Conservation (phyloP, 108 stramenopile species). For the Pseudonitzschia multistriata region DNA sequence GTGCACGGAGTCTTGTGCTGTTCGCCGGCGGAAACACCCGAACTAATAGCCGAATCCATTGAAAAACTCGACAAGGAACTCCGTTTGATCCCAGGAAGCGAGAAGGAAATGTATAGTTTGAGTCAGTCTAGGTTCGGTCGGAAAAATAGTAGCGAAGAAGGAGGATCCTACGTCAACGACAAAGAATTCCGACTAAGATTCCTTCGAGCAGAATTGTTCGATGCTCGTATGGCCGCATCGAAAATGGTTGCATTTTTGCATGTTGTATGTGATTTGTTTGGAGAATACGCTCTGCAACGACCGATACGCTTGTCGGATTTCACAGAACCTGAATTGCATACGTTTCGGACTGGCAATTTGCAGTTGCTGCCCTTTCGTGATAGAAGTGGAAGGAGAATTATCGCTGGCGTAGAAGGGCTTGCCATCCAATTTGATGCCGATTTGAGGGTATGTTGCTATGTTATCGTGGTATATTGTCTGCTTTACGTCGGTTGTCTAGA, state of each 20-base stretch:
- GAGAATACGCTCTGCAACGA: slow-evolving; percentile 4
- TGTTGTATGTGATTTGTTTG: slow-evolving; percentile 1
- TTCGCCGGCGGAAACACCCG: background rate
- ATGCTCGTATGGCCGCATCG: slow-evolving; percentile 9
- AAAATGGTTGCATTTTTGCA: slow-evolving; percentile 9
- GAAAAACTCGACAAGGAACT: slow-evolving; percentile 4
- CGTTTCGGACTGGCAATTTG: background rate
- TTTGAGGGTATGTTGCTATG: slow-evolving; percentile 10
- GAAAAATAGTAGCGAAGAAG: background rate
- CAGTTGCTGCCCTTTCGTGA: slow-evolving; percentile 16
- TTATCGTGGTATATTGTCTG: no score
- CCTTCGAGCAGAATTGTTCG: slow-evolving; percentile 30
- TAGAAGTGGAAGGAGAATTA: slow-evolving; percentile 14
- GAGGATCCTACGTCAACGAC: slow-evolving; percentile 17
- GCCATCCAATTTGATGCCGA: slow-evolving; percentile 6
- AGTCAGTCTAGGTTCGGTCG: background rate
- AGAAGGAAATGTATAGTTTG: background rate
- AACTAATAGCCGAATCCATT: background rate
- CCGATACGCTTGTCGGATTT: slow-evolving; percentile 16
- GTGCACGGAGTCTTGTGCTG: slow-evolving; percentile 10
- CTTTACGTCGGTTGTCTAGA: no score
- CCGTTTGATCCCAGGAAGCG: background rate
- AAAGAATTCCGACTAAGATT: slow-evolving; percentile 35
- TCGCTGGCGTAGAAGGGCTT: slow-evolving; percentile 5
- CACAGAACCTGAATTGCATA: background rate